Conservation (phyloP, 2,329 filamentous ascomycete species). For the Dichotomopilus funicola region DNA sequence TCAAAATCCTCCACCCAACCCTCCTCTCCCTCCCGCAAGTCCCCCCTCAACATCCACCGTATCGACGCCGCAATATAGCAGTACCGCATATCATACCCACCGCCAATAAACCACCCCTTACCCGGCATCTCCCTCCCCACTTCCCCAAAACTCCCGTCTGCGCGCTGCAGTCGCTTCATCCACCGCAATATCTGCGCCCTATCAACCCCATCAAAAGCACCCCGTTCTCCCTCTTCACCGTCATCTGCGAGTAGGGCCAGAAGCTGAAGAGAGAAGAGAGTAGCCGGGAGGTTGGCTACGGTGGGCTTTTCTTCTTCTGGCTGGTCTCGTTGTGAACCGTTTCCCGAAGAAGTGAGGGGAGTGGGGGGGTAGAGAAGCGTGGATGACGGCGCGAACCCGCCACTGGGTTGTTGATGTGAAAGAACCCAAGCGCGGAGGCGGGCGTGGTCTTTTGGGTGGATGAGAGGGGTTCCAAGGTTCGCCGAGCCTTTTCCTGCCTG, state of each 20-base stretch:
- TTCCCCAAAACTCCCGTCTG: constrained; percentile 89
- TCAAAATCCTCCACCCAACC: constrained; percentile 65
- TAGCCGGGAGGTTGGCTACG: constrained; percentile 71
- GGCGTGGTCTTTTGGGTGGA: constrained; percentile 39
- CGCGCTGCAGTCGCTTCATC: constrained; percentile 68
- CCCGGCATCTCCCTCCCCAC: constrained; percentile 48
- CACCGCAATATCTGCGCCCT: constrained; percentile 63
- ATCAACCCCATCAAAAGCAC: constrained; percentile 57
- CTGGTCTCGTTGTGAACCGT: too few relatives aligned
- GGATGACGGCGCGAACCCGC: constrained; percentile 84
- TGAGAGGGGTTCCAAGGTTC: constrained; percentile 28
- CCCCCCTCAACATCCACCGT: constrained; percentile 71
- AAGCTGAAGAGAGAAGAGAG: constrained; percentile 77
- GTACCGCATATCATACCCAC: constrained; percentile 78
- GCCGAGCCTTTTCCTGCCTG: too few relatives aligned
- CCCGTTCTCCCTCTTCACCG: constrained; percentile 29
- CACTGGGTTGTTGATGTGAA: constrained; percentile 72
- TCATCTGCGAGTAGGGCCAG: constrained; percentile 49
- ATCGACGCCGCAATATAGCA: constrained; percentile 79
- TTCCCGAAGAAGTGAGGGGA: too few relatives aligned
- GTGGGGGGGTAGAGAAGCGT: constrained; percentile 47
- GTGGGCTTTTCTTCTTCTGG: too few relatives aligned
- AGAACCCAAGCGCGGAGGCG: constrained; percentile 70
- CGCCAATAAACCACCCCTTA: constrained; percentile 50
- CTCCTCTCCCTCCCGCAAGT: constrained; percentile 42